Conservation (phyloP, 164 flowering plant genomes). For the Tetrastigma voinierianum region DNA sequence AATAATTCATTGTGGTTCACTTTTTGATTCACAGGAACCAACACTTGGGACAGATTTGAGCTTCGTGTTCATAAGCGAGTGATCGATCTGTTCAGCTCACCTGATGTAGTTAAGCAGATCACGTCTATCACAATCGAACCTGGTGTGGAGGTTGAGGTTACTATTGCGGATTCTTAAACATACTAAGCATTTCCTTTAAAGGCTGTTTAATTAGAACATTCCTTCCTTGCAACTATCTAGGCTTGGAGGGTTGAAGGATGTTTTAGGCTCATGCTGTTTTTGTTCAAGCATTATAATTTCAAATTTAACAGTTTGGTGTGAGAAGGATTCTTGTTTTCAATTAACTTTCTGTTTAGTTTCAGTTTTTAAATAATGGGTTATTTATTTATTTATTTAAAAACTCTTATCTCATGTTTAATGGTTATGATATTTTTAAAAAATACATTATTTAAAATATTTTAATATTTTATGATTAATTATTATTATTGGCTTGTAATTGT, state of each 20-base stretch:
- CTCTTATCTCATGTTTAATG: too few relatives aligned
- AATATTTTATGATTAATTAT: too few relatives aligned
- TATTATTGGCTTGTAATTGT: too few relatives aligned
- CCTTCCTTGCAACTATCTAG: too few relatives aligned
- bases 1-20: background rate
- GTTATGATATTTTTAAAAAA: too few relatives aligned
- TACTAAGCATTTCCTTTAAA: background rate
- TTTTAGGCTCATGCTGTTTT: background rate
- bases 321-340: too few relatives aligned
- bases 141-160: slow-evolving; percentile 92
- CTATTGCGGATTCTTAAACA: slow-evolving; percentile 68
- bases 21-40: slow-evolving; percentile 58
- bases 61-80: slow-evolving; percentile 91
- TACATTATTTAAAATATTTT: too few relatives aligned
- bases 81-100: slow-evolving; percentile 82
- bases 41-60: slow-evolving; percentile 91
- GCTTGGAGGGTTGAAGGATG: background rate
- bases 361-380: too few relatives aligned
- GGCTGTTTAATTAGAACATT: too few relatives aligned
- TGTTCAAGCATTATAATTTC: background rate
- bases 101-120: slow-evolving; percentile 88
- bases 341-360: too few relatives aligned
- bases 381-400: too few relatives aligned
- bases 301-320: too few relatives aligned
- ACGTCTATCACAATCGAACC: slow-evolving; percentile 91